A percentile compares a stretch with the other conserved stretches of the same genome.
These are phyloP conservation scores for Spathaspora gorwiae DNA, from an alignment of 805 yeast genomes.

Conservation along the genomic window DNA sequence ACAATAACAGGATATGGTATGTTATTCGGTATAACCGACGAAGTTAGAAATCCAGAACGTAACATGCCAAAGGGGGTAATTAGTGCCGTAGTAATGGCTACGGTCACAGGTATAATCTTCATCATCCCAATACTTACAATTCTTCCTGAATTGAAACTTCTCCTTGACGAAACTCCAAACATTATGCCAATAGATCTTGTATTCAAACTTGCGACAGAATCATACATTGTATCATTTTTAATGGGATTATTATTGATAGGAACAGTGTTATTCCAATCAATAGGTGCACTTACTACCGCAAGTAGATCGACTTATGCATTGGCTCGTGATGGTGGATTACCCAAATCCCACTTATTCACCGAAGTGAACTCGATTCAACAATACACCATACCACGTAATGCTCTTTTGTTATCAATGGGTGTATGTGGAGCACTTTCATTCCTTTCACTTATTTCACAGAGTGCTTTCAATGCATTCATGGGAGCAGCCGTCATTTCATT, in stretches of 20 bases:
- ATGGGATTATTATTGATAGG: slow-evolving; percentile 64
- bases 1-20: slow-evolving; percentile 82
- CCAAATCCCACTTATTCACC: slow-evolving; percentile 60
- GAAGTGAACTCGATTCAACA: slow-evolving; percentile 54
- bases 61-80: slow-evolving; percentile 73
- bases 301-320: slow-evolving; percentile 79
- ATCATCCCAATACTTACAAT: slow-evolving; percentile 68
- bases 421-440: slow-evolving; percentile 58
- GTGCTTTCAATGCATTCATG: slow-evolving; percentile 79
- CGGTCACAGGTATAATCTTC: slow-evolving; percentile 67
- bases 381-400: slow-evolving; percentile 65
- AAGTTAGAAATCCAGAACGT: slow-evolving; percentile 69
- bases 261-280: slow-evolving; percentile 68
- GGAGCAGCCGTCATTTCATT: slow-evolving; percentile 77
- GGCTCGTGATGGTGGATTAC: slow-evolving; percentile 80
- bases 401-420: slow-evolving; percentile 59
- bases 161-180: slow-evolving; percentile 57
- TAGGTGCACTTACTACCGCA: slow-evolving; percentile 76
- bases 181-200: slow-evolving; percentile 77
- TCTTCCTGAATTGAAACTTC: slow-evolving; percentile 56
- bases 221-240: slow-evolving; percentile 63
- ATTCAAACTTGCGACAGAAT: slow-evolving; percentile 65
- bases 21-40: slow-evolving; percentile 78
- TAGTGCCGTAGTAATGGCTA: slow-evolving; percentile 58
- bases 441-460: slow-evolving; percentile 61